These are phyloP conservation scores for Saccharomyces pastorianus DNA, from an alignment of 1,139 yeast genomes.

Conservation along the genomic window DNA sequence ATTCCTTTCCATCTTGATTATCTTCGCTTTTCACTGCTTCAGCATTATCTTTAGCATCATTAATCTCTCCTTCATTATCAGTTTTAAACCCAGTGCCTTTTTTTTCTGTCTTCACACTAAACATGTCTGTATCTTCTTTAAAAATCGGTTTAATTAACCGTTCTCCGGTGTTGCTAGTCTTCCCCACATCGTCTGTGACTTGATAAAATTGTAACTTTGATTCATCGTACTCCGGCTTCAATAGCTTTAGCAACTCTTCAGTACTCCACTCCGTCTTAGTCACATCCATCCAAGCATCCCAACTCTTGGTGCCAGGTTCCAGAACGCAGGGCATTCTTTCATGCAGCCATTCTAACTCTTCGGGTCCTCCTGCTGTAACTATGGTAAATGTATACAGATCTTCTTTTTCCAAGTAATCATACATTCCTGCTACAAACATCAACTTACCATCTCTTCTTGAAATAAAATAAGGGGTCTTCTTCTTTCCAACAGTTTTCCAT, in stretches of 20 bases:
- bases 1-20: too few relatives aligned
- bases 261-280: conserved; percentile 34
- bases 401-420: conserved; percentile 32
- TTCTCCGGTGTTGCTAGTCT: conserved; percentile 42
- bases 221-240: conserved; percentile 37
- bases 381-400: conserved; percentile 51
- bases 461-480: conserved; percentile 58
- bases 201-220: conserved; percentile 41
- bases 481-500: conserved; percentile 43
- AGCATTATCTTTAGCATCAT: too few relatives aligned
- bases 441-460: conserved; percentile 45
- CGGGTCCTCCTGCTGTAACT: conserved; percentile 62
- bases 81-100: conserved; percentile 5
- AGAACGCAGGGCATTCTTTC: conserved; percentile 68
- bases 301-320: conserved; percentile 46
- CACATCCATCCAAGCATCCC: conserved; percentile 55
- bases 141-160: conserved; percentile 39
- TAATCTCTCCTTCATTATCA: conserved; percentile 1
- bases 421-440: conserved; percentile 67
- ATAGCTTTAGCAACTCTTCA: conserved; percentile 35
- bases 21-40: too few relatives aligned
- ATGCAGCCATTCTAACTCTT: conserved; percentile 62
- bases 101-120: conserved; percentile 11
- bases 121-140: conserved; percentile 16
- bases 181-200: conserved; percentile 63